Conservation (phyloP, 2,329 filamentous ascomycete genomes). For the Epichloe sibirici region DNA sequence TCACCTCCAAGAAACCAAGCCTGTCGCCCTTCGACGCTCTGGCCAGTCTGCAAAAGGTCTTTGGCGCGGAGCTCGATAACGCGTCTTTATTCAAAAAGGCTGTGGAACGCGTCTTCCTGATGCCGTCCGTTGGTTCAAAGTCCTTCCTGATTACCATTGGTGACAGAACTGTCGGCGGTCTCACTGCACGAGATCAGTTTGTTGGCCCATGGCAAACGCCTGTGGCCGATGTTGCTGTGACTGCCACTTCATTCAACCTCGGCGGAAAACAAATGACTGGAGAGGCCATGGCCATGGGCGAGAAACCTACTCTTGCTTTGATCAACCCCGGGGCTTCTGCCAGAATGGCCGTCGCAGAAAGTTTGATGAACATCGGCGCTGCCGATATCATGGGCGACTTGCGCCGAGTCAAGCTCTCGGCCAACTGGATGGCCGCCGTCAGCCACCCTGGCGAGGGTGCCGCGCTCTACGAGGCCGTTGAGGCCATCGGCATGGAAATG, state of each 20-base stretch:
- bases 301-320: slow-evolving; percentile 77
- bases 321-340: slow-evolving; percentile 85
- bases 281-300: slow-evolving; percentile 97
- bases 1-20: slow-evolving; percentile 54
- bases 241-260: slow-evolving; percentile 63
- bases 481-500: slow-evolving; percentile 84
- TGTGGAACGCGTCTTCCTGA: slow-evolving; percentile 64
- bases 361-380: slow-evolving; percentile 83
- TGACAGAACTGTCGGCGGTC: slow-evolving; percentile 80
- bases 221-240: slow-evolving; percentile 88
- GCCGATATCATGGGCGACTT: slow-evolving; percentile 59
- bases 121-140: slow-evolving; percentile 92
- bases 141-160: slow-evolving; percentile 95
- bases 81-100: slow-evolving; percentile 49
- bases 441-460: slow-evolving; percentile 87
- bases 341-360: slow-evolving; percentile 91
- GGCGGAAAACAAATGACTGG: slow-evolving; percentile 60
- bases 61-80: slow-evolving; percentile 40
- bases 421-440: slow-evolving; percentile 99
- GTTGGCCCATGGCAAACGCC: slow-evolving; percentile 94
- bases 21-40: slow-evolving; percentile 61
- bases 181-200: slow-evolving; percentile 86
- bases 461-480: slow-evolving; percentile 82
- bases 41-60: slow-evolving; percentile 51
- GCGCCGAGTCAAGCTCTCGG: slow-evolving; percentile 72